These are phyloP conservation scores for Panaeolus papilionaceus DNA, from an alignment of 768 basidiomycete species.

Conservation along the genomic window DNA sequence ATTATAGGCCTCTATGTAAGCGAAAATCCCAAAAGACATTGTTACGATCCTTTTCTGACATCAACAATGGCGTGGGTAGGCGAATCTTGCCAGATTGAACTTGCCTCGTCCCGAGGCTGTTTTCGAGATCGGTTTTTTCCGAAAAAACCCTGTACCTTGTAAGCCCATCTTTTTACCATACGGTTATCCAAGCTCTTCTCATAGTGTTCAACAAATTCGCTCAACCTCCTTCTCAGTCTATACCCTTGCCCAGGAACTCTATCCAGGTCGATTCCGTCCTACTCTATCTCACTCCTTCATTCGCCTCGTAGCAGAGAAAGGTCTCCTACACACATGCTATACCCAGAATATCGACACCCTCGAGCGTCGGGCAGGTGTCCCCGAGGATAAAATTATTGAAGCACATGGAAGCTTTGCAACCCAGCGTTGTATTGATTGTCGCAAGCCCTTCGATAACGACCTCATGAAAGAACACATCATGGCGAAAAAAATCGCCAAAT, in stretches of 20 bases:
- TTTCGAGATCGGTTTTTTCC: slow-evolving; percentile 91
- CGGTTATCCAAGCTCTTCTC: neutral
- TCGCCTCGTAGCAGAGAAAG: slow-evolving; percentile 73
- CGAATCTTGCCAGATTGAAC: slow-evolving; percentile 76
- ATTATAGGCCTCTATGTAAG: slow-evolving; percentile 59
- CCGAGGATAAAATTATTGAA: slow-evolving; percentile 79
- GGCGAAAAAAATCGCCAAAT: slow-evolving; percentile 70
- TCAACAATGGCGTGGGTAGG: slow-evolving; percentile 45
- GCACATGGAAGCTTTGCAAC: slow-evolving; percentile 96
- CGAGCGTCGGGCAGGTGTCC: slow-evolving; percentile 84
- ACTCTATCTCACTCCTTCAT: slow-evolving; percentile 93
- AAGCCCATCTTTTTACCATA: slow-evolving; percentile 29
- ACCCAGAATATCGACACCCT: slow-evolving; percentile 96
- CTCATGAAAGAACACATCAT: slow-evolving; percentile 72
- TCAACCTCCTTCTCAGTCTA: slow-evolving; percentile 61
- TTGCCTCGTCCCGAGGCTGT: slow-evolving; percentile 96
- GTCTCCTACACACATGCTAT: slow-evolving; percentile 76
- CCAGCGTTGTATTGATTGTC: slow-evolving; percentile 84
- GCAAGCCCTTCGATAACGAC: slow-evolving; percentile 59
- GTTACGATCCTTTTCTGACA: neutral
- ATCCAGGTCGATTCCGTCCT: slow-evolving; percentile 89
- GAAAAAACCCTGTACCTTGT: slow-evolving; percentile 82
- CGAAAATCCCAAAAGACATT: slow-evolving; percentile 12
- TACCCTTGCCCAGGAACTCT: slow-evolving; percentile 90
- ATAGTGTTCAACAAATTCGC: neutral